These are phyloP conservation scores for Neocallimastix lanati DNA, from an alignment of 192 early-diverging fungal species.

Conservation along the genomic window DNA sequence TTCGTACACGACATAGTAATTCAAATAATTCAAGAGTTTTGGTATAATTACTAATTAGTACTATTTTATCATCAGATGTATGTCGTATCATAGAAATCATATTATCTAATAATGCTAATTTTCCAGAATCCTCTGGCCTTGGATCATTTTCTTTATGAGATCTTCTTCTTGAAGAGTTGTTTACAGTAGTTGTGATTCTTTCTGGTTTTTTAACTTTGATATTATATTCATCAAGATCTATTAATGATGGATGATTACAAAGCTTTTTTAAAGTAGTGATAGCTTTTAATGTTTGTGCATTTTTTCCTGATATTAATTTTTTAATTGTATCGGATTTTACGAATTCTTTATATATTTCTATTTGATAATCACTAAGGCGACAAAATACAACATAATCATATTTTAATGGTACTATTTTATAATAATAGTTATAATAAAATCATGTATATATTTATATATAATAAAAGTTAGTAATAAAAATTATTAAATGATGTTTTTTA, in stretches of 20 bases:
- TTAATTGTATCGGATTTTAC: constrained; percentile 48
- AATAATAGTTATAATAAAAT: too few species aligned
- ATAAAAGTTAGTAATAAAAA: too few species aligned
- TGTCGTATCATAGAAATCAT: constrained; percentile 17
- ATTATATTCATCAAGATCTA: constrained; percentile 21
- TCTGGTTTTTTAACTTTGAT: constrained; percentile 11
- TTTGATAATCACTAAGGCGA: constrained; percentile 54
- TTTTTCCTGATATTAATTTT: constrained; percentile 28
- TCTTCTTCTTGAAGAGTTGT: constrained; percentile 1
- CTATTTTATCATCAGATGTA: constrained; percentile 78
- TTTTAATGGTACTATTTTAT: constrained; percentile 67
- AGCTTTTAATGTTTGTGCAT: constrained; percentile 68
- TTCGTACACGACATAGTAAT: constrained; percentile 53
- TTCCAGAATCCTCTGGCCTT: constrained; percentile 62
- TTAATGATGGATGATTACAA: constrained; percentile 87
- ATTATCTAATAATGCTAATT: constrained; percentile 45
- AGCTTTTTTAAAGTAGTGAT: constrained; percentile 89
- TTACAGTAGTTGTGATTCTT: constrained; percentile 14
- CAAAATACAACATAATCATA: constrained; percentile 99
- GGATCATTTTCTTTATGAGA: constrained; percentile 3
- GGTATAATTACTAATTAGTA: constrained; percentile 95
- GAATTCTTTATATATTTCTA: constrained; percentile 65
- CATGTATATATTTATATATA: too few species aligned
- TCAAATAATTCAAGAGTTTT: constrained; percentile 93
- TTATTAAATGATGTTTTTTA: too few species aligned